Evolutionary conservation across 768 basidiomycete genomes (phyloP).

Genomic region (Gloeopeniophorella convolvens): DNA sequence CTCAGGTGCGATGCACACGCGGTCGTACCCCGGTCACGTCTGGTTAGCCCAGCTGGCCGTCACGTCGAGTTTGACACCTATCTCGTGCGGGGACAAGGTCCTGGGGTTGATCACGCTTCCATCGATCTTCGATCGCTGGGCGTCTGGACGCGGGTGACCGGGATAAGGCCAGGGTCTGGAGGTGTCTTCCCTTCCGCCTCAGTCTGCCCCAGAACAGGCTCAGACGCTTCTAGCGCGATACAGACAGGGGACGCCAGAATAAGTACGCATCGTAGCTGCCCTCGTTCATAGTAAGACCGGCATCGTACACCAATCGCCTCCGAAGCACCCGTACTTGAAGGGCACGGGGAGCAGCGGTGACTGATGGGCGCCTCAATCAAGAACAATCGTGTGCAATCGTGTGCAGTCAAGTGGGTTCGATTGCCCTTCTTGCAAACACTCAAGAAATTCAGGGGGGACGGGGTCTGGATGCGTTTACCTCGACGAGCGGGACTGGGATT

Average conservation of each 20-base stretch:
- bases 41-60: too few species aligned
- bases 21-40: too few species aligned
- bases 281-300: too few species aligned
- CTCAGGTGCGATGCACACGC: too few species aligned
- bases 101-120: conserved; percentile 7
- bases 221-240: conserved; percentile 1
- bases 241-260: not conserved
- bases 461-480: too few species aligned
- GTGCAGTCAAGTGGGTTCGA: too few species aligned
- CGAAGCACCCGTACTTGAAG: conserved; percentile 9
- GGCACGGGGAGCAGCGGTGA: conserved; percentile 5
- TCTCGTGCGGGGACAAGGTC: conserved; percentile 1
- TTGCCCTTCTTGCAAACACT: too few species aligned
- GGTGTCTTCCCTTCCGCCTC: not conserved
- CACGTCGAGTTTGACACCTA: too few species aligned
- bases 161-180: not conserved
- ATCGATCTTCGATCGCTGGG: conserved; percentile 13
- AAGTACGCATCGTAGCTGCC: too few species aligned
- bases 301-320: conserved; percentile 13
- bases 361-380: not conserved
- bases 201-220: conserved; percentile 10
- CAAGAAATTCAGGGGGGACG: too few species aligned
- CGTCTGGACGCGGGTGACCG: not conserved
- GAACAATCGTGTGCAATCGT: too few species aligned
- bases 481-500: too few species aligned